phyloP scores from a whole-genome alignment of 441 rosid species.

The Viola pubescens region DNA sequence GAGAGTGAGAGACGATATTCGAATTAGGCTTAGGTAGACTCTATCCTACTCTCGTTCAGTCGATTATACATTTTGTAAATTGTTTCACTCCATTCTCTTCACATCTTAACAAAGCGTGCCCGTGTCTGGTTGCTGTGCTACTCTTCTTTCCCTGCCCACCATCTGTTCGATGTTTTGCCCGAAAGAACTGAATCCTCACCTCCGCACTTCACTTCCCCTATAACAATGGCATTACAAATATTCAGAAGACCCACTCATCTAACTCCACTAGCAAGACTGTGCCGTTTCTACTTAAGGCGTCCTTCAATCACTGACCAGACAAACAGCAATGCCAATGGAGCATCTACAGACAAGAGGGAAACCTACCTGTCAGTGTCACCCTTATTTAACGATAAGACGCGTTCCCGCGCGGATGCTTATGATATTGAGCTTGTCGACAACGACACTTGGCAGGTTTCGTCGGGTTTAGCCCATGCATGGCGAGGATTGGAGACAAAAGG shows the following conservation, averaged over 20 bases:
- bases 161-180: slow-evolving; percentile 46
- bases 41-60: too few species aligned
- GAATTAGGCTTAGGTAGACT: too few species aligned
- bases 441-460: slow-evolving; percentile 58
- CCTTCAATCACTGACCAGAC: slow-evolving; percentile 18
- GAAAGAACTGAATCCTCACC: slow-evolving; percentile 1
- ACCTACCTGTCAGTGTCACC: slow-evolving; percentile 27
- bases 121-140: too few species aligned
- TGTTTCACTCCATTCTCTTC: too few species aligned
- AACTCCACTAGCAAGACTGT: slow-evolving; percentile 10
- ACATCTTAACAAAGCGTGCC: too few species aligned
- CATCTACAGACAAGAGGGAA: slow-evolving; percentile 9
- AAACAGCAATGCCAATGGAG: neutral
- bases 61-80: too few species aligned
- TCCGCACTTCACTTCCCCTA: neutral
- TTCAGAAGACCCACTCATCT: slow-evolving; percentile 25
- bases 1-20: too few species aligned
- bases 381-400: slow-evolving; percentile 17
- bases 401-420: slow-evolving; percentile 22
- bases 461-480: slow-evolving; percentile 54
- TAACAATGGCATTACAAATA: slow-evolving; percentile 28
- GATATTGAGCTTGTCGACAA: slow-evolving; percentile 61
- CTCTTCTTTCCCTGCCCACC: slow-evolving; percentile 17
- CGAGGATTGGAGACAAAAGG: slow-evolving; percentile 21
- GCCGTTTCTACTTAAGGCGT: slow-evolving; percentile 18